These are phyloP conservation scores for Blastomyces gilchristii DNA, from an alignment of 2,329 filamentous ascomycete species.

Conservation along the genomic window DNA sequence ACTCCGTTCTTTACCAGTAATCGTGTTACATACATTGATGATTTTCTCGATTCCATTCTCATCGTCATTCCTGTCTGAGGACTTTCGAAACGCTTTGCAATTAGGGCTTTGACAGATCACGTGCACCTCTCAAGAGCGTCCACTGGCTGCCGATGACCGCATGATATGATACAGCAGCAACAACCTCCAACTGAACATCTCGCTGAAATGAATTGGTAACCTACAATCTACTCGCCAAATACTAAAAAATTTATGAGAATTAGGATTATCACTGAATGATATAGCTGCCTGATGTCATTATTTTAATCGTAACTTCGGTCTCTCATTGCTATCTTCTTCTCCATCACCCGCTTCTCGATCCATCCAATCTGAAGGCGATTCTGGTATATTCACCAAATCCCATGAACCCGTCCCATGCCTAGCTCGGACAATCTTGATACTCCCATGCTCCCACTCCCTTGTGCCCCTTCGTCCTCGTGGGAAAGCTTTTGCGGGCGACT, in stretches of 20 bases:
- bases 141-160: no score
- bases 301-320: neutral
- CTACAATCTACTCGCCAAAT: neutral
- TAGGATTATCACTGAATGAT: neutral
- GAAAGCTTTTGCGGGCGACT: constrained; percentile 60
- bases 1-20: no score
- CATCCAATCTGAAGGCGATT: neutral
- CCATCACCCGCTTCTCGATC: no score
- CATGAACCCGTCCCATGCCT: constrained; percentile 1
- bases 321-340: neutral
- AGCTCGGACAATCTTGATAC: neutral
- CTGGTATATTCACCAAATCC: neutral
- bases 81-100: neutral
- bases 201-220: no score
- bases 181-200: no score
- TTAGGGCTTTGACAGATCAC: neutral
- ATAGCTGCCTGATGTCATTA: neutral
- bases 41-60: no score
- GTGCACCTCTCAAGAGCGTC: neutral
- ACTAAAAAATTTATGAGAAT: neutral
- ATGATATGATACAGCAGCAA: no score
- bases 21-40: no score
- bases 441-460: constrained; percentile 44
- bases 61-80: no score
- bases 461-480: constrained; percentile 57